These are phyloP conservation scores for Canavalia ensiformis DNA, from an alignment of 306 rosid species.

Conservation along the genomic window DNA sequence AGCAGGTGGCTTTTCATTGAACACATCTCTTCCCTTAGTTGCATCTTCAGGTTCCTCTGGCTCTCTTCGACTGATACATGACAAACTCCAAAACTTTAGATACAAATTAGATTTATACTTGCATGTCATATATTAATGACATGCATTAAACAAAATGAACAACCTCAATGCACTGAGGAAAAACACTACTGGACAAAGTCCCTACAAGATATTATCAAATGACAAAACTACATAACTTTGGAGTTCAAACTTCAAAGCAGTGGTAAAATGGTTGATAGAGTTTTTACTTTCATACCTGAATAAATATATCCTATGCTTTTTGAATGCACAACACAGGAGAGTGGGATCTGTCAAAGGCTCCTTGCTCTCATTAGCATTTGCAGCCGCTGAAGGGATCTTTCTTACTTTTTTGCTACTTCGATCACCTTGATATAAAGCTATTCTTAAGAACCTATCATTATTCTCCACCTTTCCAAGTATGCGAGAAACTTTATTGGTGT, in stretches of 20 bases:
- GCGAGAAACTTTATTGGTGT: constrained; percentile 90
- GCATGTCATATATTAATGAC: constrained; percentile 37
- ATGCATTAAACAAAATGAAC: constrained; percentile 24
- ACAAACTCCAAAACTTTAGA: constrained; percentile 44
- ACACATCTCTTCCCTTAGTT: constrained; percentile 97
- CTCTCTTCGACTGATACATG: constrained; percentile 81
- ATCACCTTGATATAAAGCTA: constrained; percentile 92
- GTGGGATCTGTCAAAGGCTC: constrained; percentile 98
- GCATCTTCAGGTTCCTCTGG: constrained; percentile 99
- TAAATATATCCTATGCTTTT: constrained; percentile 93
- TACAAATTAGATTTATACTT: constrained; percentile 24
- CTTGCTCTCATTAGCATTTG: constrained; percentile 93
- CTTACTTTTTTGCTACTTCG: constrained; percentile 83
- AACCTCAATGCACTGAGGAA: constrained; percentile 28
- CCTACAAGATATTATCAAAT: constrained; percentile 9
- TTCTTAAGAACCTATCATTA: constrained; percentile 91
- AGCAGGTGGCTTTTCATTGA: constrained; percentile 97
- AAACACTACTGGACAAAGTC: constrained; percentile 21
- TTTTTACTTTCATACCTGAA: constrained; percentile 69
- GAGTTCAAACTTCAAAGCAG: constrained; percentile 14
- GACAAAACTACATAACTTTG: constrained; percentile 4
- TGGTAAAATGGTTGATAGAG: neutral
- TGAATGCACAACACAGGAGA: constrained; percentile 95
- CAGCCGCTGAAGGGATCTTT: constrained; percentile 92
- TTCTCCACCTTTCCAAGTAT: constrained; percentile 98